Base-by-base conservation (phyloP, 306 rosid genomes). In the Cicer yamashitae region DNA sequence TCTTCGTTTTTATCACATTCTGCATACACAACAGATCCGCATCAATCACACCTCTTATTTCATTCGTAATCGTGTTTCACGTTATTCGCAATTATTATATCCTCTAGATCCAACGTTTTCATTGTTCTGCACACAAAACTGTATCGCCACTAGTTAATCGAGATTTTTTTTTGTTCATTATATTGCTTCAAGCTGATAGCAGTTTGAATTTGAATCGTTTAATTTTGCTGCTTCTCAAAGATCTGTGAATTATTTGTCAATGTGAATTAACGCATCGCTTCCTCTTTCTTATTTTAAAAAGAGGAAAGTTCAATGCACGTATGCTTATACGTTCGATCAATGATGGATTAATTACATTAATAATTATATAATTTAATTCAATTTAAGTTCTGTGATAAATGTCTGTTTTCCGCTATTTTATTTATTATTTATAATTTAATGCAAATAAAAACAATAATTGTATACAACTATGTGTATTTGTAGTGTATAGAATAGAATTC, bases 31-130 rank as follows among this genome's bases (percentile, higher is more conserved):
- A 40, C 72, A 77, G 83, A 83, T 83, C 84, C 59, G 50, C 71
- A 43, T 60, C 65, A 45, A 41, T 72, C 50, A 6, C 48, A 18
- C 22, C 52, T 50, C n/a, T 65, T 41, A 45, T 81, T 74, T 67
- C 56, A 15, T 44, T 38, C 48, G 2, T 6, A 48, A 48, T 45
- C 25, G 9, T 15, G 11, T 37, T 30, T 13, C 10, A n/a, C 14
- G 54, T 37, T 8, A 0, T 50, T 69, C 37, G n/a, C 5, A 11
- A 38, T 11, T 11, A 11, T 39, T 20, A 7, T 15, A 6, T 7
- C n/a, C 46, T 47, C 43, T 68, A 68, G 84, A 80, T 80, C 84
- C 77, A 80, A 38, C 34, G 8, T 9, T 7, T 53, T 67, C 37
- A 6, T 3, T 2, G 2, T 46, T 8, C 50, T 18, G n/a, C 8